phyloP scores from a whole-genome alignment of 768 basidiomycete species.

The Scleroderma bovista region DNA sequence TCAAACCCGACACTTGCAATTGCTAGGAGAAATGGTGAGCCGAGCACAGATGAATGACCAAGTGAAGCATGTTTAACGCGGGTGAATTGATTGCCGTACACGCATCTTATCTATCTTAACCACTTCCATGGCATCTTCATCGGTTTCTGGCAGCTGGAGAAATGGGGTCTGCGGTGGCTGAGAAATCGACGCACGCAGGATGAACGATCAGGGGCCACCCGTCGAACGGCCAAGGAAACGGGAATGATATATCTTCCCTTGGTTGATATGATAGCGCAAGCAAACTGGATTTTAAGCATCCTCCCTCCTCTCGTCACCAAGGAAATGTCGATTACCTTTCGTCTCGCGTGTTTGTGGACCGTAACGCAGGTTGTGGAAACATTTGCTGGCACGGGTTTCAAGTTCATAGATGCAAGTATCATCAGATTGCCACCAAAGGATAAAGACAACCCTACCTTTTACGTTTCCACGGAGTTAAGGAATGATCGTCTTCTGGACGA shows the following conservation, averaged over 20 bases:
- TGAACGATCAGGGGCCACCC: conserved; percentile 44
- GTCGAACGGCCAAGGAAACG: conserved; percentile 43
- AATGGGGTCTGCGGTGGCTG: conserved; percentile 56
- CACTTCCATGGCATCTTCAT: conserved; percentile 27
- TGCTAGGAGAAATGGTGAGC: too few relatives aligned
- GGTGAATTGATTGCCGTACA: not conserved
- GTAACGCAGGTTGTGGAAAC: conserved; percentile 42
- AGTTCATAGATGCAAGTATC: conserved; percentile 52
- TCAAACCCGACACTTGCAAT: too few relatives aligned
- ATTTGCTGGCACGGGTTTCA: conserved; percentile 34
- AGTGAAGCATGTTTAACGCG: too few relatives aligned
- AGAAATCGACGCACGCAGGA: conserved; percentile 42
- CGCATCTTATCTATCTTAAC: too few relatives aligned
- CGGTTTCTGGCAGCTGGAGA: conserved; percentile 50
- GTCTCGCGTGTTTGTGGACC: conserved; percentile 39
- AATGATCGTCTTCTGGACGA: conserved; percentile 29
- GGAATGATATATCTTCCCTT: conserved; percentile 43
- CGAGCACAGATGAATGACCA: too few relatives aligned
- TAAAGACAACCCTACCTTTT: conserved; percentile 48
- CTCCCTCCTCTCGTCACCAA: conserved; percentile 49
- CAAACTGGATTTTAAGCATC: conserved; percentile 55
- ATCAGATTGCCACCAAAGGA: conserved; percentile 50
- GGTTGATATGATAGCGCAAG: conserved; percentile 33
- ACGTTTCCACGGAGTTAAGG: conserved; percentile 40
- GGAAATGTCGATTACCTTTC: conserved; percentile 11